A percentile compares a stretch with the other conserved stretches of the same genome.
These are phyloP conservation scores for Camelina neglecta DNA, from an alignment of 345 rosid genomes.

Conservation along the genomic window DNA sequence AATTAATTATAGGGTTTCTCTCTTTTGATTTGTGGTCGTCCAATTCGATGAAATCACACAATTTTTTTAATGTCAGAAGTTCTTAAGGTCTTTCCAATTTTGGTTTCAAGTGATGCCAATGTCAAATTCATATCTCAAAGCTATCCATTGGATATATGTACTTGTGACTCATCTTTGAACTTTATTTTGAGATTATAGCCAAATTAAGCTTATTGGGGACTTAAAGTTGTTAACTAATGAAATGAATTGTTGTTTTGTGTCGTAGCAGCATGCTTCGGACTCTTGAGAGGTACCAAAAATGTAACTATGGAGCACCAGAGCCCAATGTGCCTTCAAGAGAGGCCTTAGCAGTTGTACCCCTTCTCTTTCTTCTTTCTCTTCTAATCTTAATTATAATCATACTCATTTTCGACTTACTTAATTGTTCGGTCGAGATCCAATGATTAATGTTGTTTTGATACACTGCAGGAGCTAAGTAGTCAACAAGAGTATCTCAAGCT, in stretches of 20 bases:
- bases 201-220: background rate
- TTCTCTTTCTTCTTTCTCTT: conserved; percentile 2
- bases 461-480: conserved; percentile 73
- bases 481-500: conserved; percentile 95
- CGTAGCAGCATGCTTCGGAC: conserved; percentile 79
- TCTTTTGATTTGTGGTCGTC: background rate
- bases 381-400: background rate
- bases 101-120: conserved; percentile 23
- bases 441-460: conserved; percentile 1
- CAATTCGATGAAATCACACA: conserved; percentile 15
- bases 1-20: conserved; percentile 20
- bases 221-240: background rate
- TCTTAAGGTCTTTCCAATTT: conserved; percentile 20
- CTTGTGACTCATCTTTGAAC: conserved; percentile 17
- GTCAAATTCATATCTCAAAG: conserved; percentile 35
- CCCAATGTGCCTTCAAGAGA: conserved; percentile 80
- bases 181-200: background rate
- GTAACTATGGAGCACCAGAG: conserved; percentile 97
- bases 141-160: conserved; percentile 43
- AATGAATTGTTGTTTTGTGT: background rate
- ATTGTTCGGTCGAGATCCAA: background rate
- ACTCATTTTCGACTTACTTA: background rate
- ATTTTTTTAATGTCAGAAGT: conserved; percentile 30
- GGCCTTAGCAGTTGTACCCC: conserved; percentile 65
- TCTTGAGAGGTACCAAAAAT: conserved; percentile 97